Base-by-base conservation (phyloP, 129 eudicot species). In the Arctium lappa region DNA sequence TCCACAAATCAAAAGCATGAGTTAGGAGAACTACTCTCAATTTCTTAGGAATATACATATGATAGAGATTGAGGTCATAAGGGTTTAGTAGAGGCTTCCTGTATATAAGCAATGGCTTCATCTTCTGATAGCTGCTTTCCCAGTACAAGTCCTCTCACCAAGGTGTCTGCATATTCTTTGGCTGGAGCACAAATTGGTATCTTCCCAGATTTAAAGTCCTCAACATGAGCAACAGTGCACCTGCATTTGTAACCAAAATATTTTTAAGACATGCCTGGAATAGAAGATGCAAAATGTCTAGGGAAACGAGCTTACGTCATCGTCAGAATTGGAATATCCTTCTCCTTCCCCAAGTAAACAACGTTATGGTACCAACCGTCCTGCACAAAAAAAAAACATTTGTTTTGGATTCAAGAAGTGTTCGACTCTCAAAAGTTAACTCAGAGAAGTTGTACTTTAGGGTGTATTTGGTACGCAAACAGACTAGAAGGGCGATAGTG, bases 311-410 rank as follows among this genome's bases (percentile, higher is more conserved):
- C 97, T 81, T 86, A 96, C 98, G 99, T 96, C 99, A 96, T 91
- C 72, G 99, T 96, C 73, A 93, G 81, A 60, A 96, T 87, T 1
- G 98, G 97, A 84, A 93, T 78, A 73, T 76, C 94, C n/a, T 86
- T 82, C 85, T 93, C 98, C 86, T 91, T 91, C 5, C 98, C 98
- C 84, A 96, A 36, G 89, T 88, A 91, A 74, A 93, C 86, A 40
- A 93, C 98, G 34, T 91, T 91, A 78, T 88, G 91, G 84, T 96
- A 96, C 99, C 99, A 96, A 74, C 97, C 94, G 0, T 70, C 79
- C 99, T 96, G 86, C 84, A 88, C 42, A 77, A 1, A 33, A 33
- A 33, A 73, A 78, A 44, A 71, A 40, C 38, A 30, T 69, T 34
- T 12, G 42, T 63, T 73, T 33, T 3, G 16, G 27, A 74, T 39